Base-by-base conservation (phyloP, 2,329 filamentous ascomycete genomes). In the Aspergillus carbonarius region DNA sequence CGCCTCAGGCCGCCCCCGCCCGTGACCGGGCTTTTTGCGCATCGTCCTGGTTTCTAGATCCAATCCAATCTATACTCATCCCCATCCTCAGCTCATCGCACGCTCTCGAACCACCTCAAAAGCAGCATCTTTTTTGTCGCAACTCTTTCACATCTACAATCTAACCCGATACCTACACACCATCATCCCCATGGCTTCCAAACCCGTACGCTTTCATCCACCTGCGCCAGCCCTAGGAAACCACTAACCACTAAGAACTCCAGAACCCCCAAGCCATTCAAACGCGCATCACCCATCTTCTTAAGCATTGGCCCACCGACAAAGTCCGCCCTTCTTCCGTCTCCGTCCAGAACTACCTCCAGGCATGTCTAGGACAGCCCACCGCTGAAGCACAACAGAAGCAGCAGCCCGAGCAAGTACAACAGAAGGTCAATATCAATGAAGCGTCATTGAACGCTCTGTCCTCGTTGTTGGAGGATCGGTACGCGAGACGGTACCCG, bases 381-480 rank as follows among this genome's bases (percentile, higher is more conserved):
- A 30, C 62, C 27, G 27, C 58, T n/a, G 51, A 53, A 67, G 66
- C 58, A 64, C 46, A 65, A 51, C 56, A 60, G 39, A 61, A 55
- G 37, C 60, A 60, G 27, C 52, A 61, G 48, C 40, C 57, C 6
- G 35, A 60, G 4, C 59, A 59, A 46, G 57, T 64, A 15, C 63
- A 46, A 57, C 47, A 62, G 39, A 49, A 55, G 40, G 62, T 63
- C 59, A 63, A 42, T 57, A 64, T 72, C 54, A 68, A 72, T 55
- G 65, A 75, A 68, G 60, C 72, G n/a, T 75, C 73, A 20, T 66
- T 85, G 55, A 87, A 86, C 64, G 84, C 83, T 4, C 78, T 88
- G 1, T 85, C 83, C 61, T 80, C 82, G 2, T 73, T 88, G n/a
- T 74, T 88, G 2, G 83, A 86, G 63, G 80, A 88, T 67, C 74